Base-by-base conservation (phyloP, 306 rosid genomes). In the Begonia peltatifolia region DNA sequence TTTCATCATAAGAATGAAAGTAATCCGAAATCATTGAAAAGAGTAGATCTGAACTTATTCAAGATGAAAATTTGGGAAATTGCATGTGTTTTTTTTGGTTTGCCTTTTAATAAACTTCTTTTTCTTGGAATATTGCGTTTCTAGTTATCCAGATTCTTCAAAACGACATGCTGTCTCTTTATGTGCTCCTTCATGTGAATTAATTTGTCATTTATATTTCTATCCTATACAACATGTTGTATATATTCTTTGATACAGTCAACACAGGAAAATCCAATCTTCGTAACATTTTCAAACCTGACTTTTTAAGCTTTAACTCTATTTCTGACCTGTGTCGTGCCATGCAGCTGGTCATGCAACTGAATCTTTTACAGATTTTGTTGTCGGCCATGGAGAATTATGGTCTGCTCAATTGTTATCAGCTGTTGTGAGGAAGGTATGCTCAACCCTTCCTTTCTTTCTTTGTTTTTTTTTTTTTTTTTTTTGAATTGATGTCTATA, bases 301-400 rank as follows among this genome's bases (percentile, higher is more conserved):
- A 46, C 2, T 17, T 36, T 12, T n/a, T 22, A 4, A 5, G 9
- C 2, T 10, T 43, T 59, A 15, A 16, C 43, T 49, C 55, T 52
- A 51, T 41, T 30, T 61, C 46, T 53, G 67, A 78, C 65, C 67
- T 63, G 22, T 53, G 53, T 66, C 54, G 53, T 71, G 48, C 56
- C 66, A 72, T 69, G 79, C 94, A 90, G 99, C 99, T 71, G 95
- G 99, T 73, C 94, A 90, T 79, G 94, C 86, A 22, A 90, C 95
- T 9, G 99, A 90, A 72, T 90, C 99, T 53, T 90, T 90, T 67
- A 58, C 85, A 41, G 99, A 90, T 70, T 90, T 90, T 79, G 94
- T 90, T 64, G 99, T 90, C 17, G 99, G 99, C 25, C 87, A 90
- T n/a, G 99, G 99, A 62, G 99, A 90, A 62, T 76, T 90, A 63